Percentiles rank a stretch among this genome's conserved stretches.
phyloP scores from a whole-genome alignment of 148 eudicot genomes.

The Rheum nobile region DNA sequence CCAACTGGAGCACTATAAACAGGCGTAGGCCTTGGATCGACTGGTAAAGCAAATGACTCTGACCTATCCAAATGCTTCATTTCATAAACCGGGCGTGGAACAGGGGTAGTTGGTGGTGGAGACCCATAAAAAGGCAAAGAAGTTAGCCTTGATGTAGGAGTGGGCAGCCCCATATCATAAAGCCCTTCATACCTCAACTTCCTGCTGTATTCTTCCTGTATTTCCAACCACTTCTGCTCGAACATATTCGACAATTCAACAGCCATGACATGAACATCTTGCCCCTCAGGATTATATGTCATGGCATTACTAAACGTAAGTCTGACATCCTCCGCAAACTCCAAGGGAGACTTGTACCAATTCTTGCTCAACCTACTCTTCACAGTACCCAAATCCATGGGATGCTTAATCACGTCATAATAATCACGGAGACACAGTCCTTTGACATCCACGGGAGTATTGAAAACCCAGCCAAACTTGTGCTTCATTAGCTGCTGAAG shows the following conservation, averaged over 20 bases:
- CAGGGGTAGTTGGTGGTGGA: slow-evolving; percentile 21
- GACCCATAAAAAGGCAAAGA: slow-evolving; percentile 16
- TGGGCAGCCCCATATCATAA: slow-evolving; percentile 43
- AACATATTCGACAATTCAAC: slow-evolving; percentile 39
- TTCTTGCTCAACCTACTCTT: slow-evolving; percentile 51
- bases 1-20: slow-evolving; percentile 21
- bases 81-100: slow-evolving; percentile 25
- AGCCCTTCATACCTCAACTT: slow-evolving; percentile 42
- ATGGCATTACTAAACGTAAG: slow-evolving; percentile 80
- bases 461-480: slow-evolving; percentile 82
- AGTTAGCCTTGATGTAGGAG: slow-evolving; percentile 32
- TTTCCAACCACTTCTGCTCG: slow-evolving; percentile 63
- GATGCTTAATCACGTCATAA: slow-evolving; percentile 70
- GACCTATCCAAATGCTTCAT: slow-evolving; percentile 43
- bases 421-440: slow-evolving; percentile 63
- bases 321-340: slow-evolving; percentile 90
- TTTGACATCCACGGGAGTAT: slow-evolving; percentile 68
- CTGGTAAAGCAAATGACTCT: slow-evolving; percentile 32
- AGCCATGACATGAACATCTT: slow-evolving; percentile 86
- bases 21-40: slow-evolving; percentile 30
- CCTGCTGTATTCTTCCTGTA: slow-evolving; percentile 43
- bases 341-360: slow-evolving; percentile 70
- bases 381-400: slow-evolving; percentile 91
- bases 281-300: slow-evolving; percentile 83
- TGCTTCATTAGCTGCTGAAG: slow-evolving; percentile 76